Conservation (phyloP, 768 basidiomycete species). For the Tylopilus plumbeoviolaceoides region DNA sequence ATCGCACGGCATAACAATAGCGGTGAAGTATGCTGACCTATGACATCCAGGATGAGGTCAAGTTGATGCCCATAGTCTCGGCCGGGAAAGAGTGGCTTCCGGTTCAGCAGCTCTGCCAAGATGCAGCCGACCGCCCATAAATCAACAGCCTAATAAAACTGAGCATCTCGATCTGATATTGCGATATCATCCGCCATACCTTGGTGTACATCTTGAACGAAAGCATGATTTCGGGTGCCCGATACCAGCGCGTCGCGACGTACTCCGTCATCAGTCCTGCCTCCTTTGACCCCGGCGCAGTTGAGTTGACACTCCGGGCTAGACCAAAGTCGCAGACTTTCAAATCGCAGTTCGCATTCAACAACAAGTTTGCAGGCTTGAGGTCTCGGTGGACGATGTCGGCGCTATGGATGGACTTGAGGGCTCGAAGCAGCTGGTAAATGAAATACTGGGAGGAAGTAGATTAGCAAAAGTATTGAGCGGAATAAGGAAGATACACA, state of each 20-base stretch:
- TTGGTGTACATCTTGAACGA: constrained; percentile 88
- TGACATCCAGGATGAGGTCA: constrained; percentile 81
- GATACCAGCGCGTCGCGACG: constrained; percentile 91
- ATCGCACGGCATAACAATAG: constrained; percentile 13
- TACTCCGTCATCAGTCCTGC: constrained; percentile 75
- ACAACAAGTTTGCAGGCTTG: constrained; percentile 83
- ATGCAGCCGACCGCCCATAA: constrained; percentile 75
- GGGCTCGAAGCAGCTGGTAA: constrained; percentile 79
- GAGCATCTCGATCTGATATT: constrained; percentile 8
- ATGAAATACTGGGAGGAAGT: constrained; percentile 58
- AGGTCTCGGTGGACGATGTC: constrained; percentile 76
- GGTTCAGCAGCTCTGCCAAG: constrained; percentile 77
- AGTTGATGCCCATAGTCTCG: constrained; percentile 87
- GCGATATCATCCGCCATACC: constrained; percentile 30
- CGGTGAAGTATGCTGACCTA: constrained; percentile 41
- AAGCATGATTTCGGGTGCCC: constrained; percentile 93
- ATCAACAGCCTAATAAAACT: constrained; percentile 51
- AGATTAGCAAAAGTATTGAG: neutral
- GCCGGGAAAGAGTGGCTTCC: constrained; percentile 83
- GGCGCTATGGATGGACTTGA: constrained; percentile 87
- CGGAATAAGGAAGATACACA: constrained; percentile 24
- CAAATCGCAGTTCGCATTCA: constrained; percentile 88
- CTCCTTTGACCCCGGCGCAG: constrained; percentile 52
- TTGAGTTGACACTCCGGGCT: constrained; percentile 60
- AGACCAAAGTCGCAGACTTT: constrained; percentile 90